Conservation (phyloP, 2,329 filamentous ascomycete genomes). For the Sporothrix euskadiensis region DNA sequence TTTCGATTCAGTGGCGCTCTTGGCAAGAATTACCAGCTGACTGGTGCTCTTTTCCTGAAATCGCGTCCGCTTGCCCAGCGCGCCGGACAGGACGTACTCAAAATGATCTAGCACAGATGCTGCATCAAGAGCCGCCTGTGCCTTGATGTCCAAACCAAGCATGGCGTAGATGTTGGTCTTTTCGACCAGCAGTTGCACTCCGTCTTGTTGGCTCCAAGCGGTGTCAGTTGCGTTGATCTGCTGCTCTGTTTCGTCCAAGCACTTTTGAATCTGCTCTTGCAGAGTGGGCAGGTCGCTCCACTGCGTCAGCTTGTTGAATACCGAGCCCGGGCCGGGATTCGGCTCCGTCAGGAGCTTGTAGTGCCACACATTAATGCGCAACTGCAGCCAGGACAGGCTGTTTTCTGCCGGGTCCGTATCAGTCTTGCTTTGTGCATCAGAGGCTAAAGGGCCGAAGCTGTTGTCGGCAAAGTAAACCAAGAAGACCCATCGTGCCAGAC, state of each 20-base stretch:
- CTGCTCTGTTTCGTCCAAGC: slow-evolving; percentile 46
- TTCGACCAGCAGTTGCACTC: slow-evolving; percentile 75
- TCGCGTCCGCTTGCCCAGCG: slow-evolving; percentile 80
- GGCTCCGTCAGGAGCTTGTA: slow-evolving; percentile 62
- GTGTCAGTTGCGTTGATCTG: slow-evolving; percentile 38
- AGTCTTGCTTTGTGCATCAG: slow-evolving; percentile 29
- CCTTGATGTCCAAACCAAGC: slow-evolving; percentile 77
- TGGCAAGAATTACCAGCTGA: slow-evolving; percentile 88
- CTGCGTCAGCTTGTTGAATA: slow-evolving; percentile 57
- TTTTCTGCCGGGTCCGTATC: slow-evolving; percentile 39
- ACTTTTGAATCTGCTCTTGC: slow-evolving; percentile 50
- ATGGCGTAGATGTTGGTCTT: slow-evolving; percentile 80
- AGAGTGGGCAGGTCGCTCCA: slow-evolving; percentile 62
- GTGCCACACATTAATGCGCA: slow-evolving; percentile 73
- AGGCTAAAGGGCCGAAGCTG: not conserved
- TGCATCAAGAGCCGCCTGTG: slow-evolving; percentile 66
- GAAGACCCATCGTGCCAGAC: slow-evolving; percentile 58
- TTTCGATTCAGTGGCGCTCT: slow-evolving; percentile 52
- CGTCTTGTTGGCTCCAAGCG: slow-evolving; percentile 50
- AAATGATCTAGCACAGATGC: slow-evolving; percentile 71
- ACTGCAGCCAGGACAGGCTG: slow-evolving; percentile 59
- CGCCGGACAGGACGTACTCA: slow-evolving; percentile 78
- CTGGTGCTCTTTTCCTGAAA: slow-evolving; percentile 79
- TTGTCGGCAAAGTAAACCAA: not conserved
- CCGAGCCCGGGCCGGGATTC: slow-evolving; percentile 54